Evolutionary conservation across 176 grass and related monocot species (phyloP).

Genomic region (Aegilops umbellulata): DNA sequence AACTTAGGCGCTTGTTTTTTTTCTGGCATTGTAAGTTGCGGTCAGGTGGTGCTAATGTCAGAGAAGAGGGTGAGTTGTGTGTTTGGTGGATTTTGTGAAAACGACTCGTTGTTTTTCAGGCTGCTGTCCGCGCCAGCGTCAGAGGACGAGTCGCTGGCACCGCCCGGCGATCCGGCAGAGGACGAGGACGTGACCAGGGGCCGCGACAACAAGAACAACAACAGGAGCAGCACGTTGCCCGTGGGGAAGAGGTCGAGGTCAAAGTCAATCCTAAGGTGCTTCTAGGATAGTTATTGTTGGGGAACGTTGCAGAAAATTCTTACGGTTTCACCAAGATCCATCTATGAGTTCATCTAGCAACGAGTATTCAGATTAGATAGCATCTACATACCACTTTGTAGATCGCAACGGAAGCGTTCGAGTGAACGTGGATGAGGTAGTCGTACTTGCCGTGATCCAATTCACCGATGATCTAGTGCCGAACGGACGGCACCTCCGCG

Average conservation of each 20-base stretch:
- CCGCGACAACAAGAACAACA: background rate
- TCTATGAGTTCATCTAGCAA: too few relatives aligned
- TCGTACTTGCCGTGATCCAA: too few relatives aligned
- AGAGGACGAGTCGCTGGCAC: background rate
- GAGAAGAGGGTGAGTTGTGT: background rate
- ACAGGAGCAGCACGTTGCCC: background rate
- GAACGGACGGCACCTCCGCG: too few relatives aligned
- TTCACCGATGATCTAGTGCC: too few relatives aligned
- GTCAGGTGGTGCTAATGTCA: background rate
- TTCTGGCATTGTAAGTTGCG: background rate
- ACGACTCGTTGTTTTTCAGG: constrained; percentile 5
- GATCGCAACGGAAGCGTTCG: too few relatives aligned
- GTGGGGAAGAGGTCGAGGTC: constrained; percentile 23
- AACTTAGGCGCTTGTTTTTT: background rate
- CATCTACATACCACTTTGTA: too few relatives aligned
- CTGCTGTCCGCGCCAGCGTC: background rate
- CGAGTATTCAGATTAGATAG: too few relatives aligned
- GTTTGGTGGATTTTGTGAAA: background rate
- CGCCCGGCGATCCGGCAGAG: background rate
- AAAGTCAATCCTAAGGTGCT: constrained; percentile 34
- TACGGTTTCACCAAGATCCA: too few relatives aligned
- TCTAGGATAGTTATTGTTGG: background rate
- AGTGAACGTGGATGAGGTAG: too few relatives aligned
- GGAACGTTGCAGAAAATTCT: too few relatives aligned
- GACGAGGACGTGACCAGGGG: constrained; percentile 23